phyloP scores from a whole-genome alignment of 768 basidiomycete genomes.

The Boletus sp. region DNA sequence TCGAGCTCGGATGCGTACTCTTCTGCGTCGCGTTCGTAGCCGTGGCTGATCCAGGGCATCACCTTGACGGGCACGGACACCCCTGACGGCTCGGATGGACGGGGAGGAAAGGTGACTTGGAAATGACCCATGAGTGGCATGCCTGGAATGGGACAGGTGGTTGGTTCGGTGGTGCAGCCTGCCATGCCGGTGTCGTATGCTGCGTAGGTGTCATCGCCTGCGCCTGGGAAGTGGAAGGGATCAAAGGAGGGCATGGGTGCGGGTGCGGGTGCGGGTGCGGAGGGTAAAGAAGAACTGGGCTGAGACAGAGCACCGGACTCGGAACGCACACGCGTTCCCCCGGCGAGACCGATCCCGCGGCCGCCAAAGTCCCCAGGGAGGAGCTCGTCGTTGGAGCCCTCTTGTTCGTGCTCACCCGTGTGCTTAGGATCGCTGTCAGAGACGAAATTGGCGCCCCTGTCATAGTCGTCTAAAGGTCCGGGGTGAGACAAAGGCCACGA shows the following conservation, averaged over 20 bases:
- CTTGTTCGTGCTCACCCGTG: neutral
- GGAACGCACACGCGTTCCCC: neutral
- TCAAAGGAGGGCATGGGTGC: neutral
- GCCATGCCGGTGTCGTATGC: slow-evolving; percentile 26
- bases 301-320: too few relatives aligned
- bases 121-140: neutral
- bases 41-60: slow-evolving; percentile 1
- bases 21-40: slow-evolving; percentile 24
- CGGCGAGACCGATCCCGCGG: neutral
- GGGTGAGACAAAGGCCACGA: too few relatives aligned
- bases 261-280: too few relatives aligned
- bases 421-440: slow-evolving; percentile 1
- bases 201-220: slow-evolving; percentile 13
- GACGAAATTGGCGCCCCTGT: neutral
- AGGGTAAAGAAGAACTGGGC: too few relatives aligned
- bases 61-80: too few relatives aligned
- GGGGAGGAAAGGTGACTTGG: neutral
- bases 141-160: slow-evolving; percentile 13
- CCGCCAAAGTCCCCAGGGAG: slow-evolving; percentile 8
- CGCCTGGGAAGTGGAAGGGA: neutral
- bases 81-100: neutral
- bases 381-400: neutral
- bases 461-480: neutral
- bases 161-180: slow-evolving; percentile 6
- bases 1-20: slow-evolving; percentile 7